These are phyloP conservation scores for Ilyonectria robusta DNA, from an alignment of 2,329 filamentous ascomycete genomes.

Conservation along the genomic window DNA sequence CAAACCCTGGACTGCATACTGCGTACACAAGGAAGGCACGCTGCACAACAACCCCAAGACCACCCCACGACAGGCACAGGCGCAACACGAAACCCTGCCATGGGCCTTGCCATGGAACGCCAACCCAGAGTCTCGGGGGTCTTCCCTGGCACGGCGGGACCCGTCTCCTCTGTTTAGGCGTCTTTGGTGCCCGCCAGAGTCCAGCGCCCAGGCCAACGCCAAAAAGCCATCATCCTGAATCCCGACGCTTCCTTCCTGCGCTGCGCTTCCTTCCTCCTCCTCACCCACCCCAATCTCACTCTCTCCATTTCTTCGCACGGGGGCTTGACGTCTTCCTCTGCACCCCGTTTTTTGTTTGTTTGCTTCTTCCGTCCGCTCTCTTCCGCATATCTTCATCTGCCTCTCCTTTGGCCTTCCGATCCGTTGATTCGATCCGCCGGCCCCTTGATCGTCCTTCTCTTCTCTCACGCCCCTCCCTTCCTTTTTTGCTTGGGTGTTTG, in stretches of 20 bases:
- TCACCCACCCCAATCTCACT: constrained; percentile 21
- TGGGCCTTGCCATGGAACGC: neutral
- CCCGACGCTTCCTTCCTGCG: constrained; percentile 19
- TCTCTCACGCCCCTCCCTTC: neutral
- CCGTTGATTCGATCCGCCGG: constrained; percentile 19
- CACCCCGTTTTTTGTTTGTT: constrained; percentile 22
- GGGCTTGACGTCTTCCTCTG: constrained; percentile 33
- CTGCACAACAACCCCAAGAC: neutral
- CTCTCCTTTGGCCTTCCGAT: constrained; percentile 21
- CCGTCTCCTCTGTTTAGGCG: neutral
- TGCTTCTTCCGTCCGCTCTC: constrained; percentile 13
- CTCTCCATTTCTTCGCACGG: constrained; percentile 22
- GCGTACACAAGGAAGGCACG: no score
- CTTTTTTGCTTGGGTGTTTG: constrained; percentile 9
- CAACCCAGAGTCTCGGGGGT: constrained; percentile 8
- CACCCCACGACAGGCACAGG: neutral
- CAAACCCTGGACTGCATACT: neutral
- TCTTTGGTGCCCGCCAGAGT: neutral
- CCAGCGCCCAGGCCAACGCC: neutral
- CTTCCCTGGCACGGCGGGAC: constrained; percentile 5
- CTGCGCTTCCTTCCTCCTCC: neutral
- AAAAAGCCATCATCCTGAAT: constrained; percentile 28
- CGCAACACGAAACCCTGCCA: constrained; percentile 20
- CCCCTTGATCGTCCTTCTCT: constrained; percentile 33
- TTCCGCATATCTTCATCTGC: constrained; percentile 18